Percentiles rank a stretch among this genome's conserved stretches.
Conservation (phyloP, 73 alveolate genomes). For the Symbiodinium pilosum region DNA sequence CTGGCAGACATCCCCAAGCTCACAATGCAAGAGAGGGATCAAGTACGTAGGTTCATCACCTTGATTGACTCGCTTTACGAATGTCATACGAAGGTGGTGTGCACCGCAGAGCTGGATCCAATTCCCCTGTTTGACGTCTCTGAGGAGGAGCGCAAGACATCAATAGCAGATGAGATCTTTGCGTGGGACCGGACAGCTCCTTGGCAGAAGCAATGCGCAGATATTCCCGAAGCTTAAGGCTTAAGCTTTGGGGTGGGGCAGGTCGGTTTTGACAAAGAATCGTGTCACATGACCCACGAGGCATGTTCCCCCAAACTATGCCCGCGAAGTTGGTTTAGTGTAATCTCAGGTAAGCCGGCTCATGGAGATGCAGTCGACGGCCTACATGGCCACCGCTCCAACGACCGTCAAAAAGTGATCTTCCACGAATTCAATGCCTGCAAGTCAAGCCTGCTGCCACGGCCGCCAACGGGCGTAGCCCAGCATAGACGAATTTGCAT, state of each 20-base stretch:
- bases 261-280: no score
- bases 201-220: background rate
- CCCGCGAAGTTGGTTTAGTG: background rate
- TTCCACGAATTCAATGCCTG: no score
- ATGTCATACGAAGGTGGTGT: conserved; percentile 13
- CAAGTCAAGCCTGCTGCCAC: no score
- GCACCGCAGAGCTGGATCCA: conserved; percentile 17
- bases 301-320: no score
- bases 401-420: no score
- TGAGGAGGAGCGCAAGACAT: conserved; percentile 24
- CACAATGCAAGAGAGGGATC: conserved; percentile 42
- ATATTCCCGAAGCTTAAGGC: no score
- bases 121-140: conserved; percentile 10
- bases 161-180: conserved; percentile 22
- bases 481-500: no score
- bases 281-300: no score
- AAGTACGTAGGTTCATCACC: conserved; percentile 29
- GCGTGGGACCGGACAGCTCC: conserved; percentile 33
- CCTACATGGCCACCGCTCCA: background rate
- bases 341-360: conserved; percentile 12
- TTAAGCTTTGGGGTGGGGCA: no score
- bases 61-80: conserved; percentile 14
- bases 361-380: conserved; percentile 29
- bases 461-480: no score
- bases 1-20: background rate